Evolutionary conservation across 1,139 yeast genomes (phyloP).

Genomic region (Wickerhamomyces sp.): DNA sequence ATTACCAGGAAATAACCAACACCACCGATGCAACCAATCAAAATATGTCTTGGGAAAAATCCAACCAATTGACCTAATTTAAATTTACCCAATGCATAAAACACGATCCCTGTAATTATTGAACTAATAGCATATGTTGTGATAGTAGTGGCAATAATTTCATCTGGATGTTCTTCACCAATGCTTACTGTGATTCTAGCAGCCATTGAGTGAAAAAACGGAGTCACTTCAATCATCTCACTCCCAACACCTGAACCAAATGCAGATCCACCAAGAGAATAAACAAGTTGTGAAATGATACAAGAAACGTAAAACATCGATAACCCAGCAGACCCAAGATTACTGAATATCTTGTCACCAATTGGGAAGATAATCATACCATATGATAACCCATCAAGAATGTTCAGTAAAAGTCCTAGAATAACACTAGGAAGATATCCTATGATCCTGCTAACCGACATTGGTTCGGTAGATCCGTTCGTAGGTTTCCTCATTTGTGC

Average conservation of each 20-base stretch:
- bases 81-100: conserved; percentile 71
- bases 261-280: conserved; percentile 85
- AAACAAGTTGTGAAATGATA: conserved; percentile 79
- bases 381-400: conserved; percentile 88
- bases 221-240: conserved; percentile 98
- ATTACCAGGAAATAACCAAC: conserved; percentile 89
- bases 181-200: conserved; percentile 55
- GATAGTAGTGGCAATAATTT: conserved; percentile 80
- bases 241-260: conserved; percentile 90
- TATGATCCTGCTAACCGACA: conserved; percentile 15
- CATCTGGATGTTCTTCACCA: conserved; percentile 49
- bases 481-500: conserved; percentile 7
- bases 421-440: conserved; percentile 53
- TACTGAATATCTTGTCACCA: conserved; percentile 69
- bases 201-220: conserved; percentile 96
- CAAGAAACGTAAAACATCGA: conserved; percentile 94
- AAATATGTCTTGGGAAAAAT: conserved; percentile 91
- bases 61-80: conserved; percentile 83
- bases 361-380: conserved; percentile 97
- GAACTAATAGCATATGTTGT: conserved; percentile 81
- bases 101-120: conserved; percentile 79
- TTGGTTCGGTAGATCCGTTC: conserved; percentile 1
- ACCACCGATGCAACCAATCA: conserved; percentile 97
- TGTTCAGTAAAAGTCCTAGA: conserved; percentile 76
- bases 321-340: conserved; percentile 81